Percentiles rank a stretch among this genome's conserved stretches.
Evolutionary conservation across 2,329 filamentous ascomycete genomes (phyloP).

Genomic region (Aspergillus flavus): DNA sequence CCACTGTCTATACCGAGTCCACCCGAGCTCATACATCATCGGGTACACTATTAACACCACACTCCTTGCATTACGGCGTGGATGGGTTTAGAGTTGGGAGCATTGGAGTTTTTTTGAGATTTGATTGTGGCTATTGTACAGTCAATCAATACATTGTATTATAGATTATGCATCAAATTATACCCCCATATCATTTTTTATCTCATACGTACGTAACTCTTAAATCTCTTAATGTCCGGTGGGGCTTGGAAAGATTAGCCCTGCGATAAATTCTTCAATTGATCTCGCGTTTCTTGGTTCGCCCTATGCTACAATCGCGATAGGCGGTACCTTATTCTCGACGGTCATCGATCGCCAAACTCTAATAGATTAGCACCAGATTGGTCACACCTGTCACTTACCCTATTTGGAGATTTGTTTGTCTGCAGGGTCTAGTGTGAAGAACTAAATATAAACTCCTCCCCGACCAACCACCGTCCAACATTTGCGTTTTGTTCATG

Average conservation of each 20-base stretch:
- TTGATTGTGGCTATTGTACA: neutral
- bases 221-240: neutral
- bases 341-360: neutral
- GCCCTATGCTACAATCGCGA: neutral
- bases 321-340: neutral
- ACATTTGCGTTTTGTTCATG: too few species aligned
- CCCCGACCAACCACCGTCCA: too few species aligned
- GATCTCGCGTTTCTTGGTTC: neutral
- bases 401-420: neutral
- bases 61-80: neutral
- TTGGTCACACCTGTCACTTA: neutral
- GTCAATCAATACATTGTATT: neutral
- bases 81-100: neutral
- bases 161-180: neutral
- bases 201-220: neutral
- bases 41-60: neutral
- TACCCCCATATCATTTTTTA: neutral
- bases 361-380: neutral
- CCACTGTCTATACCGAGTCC: neutral
- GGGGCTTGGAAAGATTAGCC: neutral
- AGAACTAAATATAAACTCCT: neutral
- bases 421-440: neutral
- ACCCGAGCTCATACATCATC: neutral
- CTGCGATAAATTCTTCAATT: neutral
- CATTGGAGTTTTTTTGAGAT: neutral